A percentile compares a stretch with the other conserved stretches of the same genome.
phyloP scores from a whole-genome alignment of 768 basidiomycete genomes.

The Amanita jacksonii region DNA sequence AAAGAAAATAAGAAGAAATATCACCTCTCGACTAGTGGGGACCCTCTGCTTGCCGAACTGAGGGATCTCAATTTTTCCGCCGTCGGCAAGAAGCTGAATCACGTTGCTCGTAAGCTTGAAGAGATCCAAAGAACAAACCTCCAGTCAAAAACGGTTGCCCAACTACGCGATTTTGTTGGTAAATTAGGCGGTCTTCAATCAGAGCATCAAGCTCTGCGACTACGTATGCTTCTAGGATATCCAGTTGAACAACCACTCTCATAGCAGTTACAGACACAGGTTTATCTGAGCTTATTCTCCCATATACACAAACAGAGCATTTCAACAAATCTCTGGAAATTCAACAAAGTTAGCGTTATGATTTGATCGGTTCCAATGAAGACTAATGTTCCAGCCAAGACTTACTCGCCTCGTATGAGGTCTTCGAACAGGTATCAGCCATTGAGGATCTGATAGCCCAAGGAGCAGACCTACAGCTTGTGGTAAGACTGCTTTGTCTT shows the following conservation, averaged over 20 bases:
- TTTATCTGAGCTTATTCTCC: constrained; percentile 84
- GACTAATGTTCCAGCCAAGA: constrained; percentile 38
- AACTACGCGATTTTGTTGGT: constrained; percentile 92
- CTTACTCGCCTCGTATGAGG: constrained; percentile 88
- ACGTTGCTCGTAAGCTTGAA: constrained; percentile 75
- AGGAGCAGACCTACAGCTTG: constrained; percentile 70
- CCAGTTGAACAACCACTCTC: constrained; percentile 6
- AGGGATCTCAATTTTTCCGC: constrained; percentile 89
- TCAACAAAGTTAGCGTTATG: constrained; percentile 69
- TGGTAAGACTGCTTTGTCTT: constrained; percentile 77
- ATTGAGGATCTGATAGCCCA: constrained; percentile 90
- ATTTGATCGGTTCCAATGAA: background rate
- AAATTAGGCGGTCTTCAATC: constrained; percentile 87
- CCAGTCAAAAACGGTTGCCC: constrained; percentile 83
- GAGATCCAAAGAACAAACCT: constrained; percentile 90
- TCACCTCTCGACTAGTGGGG: constrained; percentile 65
- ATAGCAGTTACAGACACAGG: constrained; percentile 61
- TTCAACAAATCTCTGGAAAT: constrained; percentile 93
- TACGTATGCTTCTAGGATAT: constrained; percentile 59
- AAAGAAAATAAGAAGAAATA: constrained; percentile 89
- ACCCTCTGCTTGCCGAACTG: constrained; percentile 74
- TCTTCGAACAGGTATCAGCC: constrained; percentile 65
- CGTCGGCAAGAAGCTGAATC: constrained; percentile 74
- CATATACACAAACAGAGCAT: constrained; percentile 72
- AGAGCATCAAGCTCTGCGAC: constrained; percentile 80